Evolutionary conservation across 2,329 filamentous ascomycete genomes (phyloP), one percentile per base, ranked within the genome.

Genomic region (Penicillium sclerotiorum): DNA sequence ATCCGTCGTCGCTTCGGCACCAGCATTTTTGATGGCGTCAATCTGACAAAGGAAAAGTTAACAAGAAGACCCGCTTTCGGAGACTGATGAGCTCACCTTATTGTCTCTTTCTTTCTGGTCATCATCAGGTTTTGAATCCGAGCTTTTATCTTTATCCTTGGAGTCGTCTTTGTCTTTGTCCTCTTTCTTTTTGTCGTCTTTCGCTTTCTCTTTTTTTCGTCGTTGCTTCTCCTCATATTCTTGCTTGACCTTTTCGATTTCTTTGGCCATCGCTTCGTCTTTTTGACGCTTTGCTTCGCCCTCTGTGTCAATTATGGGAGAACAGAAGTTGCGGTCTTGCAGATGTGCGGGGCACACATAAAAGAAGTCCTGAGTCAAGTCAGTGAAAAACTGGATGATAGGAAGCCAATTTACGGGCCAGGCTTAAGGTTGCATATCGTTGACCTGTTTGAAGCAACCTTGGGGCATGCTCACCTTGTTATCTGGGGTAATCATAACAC

Each of bases 261-360:
- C 74, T 42, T 63, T 62, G 2, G 71, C 73, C 64, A 78, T 64
- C 25, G 64, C 66, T 44, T 77, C 72, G 43, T 75, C 70, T 50
- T 71, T 77, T 35, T 66, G 69, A 45, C 72, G 76, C 25, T 66
- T 68, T 13, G 66, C 73, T 49, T 71, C 70, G 20, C 68, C 69
- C 43, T 74, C 74, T 37, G 69, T 61, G 53, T 78, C 72, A 30
- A 79, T 58, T 32, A 79, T 68, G 3, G 84, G 78, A 20, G 79
- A 79, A 65, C 89, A 93, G 69, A 96, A 97, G 33, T 87, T 84
- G 25, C 78, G 79, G 65, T 97, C 94, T 63, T 88, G 89, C 8
- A 97, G 76, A 71, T 99, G 94, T 25, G 81, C 78, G 5, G 85
- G 80, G 62, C 94, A 99, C 37, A 95, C 83, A 68, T 95, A 96